Evolutionary conservation across 75 land plant genomes (phyloP), one percentile per base, ranked within the genome.

Genomic region (Chamaecyparis obtusa): DNA sequence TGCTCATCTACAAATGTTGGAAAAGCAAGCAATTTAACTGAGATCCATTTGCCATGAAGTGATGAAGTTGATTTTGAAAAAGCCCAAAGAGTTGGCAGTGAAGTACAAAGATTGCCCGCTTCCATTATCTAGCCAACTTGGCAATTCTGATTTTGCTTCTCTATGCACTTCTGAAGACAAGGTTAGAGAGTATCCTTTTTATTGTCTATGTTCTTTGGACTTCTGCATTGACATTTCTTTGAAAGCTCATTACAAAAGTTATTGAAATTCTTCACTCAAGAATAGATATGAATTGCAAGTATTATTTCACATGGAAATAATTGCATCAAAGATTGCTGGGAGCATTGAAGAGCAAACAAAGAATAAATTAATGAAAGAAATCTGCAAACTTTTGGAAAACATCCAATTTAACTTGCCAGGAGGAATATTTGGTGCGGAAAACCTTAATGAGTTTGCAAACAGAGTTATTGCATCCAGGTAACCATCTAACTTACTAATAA

Each of bases 251-350:
- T 87, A n/a, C 24, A 21, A 43, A 36, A 39, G 16, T 44, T 64
- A 46, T 60, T 32, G 37, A 84, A 55, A 84, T 14, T 39, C 56
- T 84, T 51, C 27, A 54, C 85, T 84, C 56, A 54, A 84, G 37
- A 54, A 37, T 54, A 96, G 98, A 90, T 91, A 95, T 90, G 95
- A 97, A 83, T 76, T 96, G 87, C 99, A 97, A 86, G 94, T 97
- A 6, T 88, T 93, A 19, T 93, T 97, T 89, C 91, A 97, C 19
- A 92, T 97, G 96, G 99, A 97, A 88, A 93, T 97, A 43, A 87
- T 96, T 16, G 85, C 74, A 30, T 91, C 94, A 76, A 88, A 75
- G 55, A n/a, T 86, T 83, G 85, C 87, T 54, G 76, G 21, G 16
- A 46, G 87, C 64, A 86, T 89, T 84, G 79, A 88, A 54, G 89